Conservation (phyloP, 345 rosid species). For the Populus ilicifolia region DNA sequence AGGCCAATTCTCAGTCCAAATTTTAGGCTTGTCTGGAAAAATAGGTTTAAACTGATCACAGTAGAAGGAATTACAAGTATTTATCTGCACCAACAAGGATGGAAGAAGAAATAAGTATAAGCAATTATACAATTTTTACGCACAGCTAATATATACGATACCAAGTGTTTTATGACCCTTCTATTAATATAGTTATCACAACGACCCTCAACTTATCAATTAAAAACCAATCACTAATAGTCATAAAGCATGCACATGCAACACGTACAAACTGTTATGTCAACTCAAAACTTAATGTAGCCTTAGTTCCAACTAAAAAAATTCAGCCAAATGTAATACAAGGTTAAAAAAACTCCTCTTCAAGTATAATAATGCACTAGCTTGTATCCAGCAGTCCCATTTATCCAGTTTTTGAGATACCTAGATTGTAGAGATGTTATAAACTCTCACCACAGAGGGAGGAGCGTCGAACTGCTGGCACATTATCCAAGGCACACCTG, state of each 20-base stretch:
- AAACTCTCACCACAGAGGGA: slow-evolving; percentile 53
- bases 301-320: background rate
- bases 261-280: background rate
- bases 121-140: background rate
- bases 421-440: background rate
- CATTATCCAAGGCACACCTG: slow-evolving; percentile 96
- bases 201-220: background rate
- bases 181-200: background rate
- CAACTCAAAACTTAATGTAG: background rate
- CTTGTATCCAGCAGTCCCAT: background rate
- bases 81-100: slow-evolving; percentile 45
- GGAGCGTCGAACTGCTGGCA: slow-evolving; percentile 87
- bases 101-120: background rate
- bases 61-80: slow-evolving; percentile 80
- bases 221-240: background rate
- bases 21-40: slow-evolving; percentile 78
- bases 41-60: slow-evolving; percentile 79
- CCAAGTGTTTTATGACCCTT: background rate
- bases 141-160: background rate
- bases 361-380: background rate
- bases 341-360: background rate
- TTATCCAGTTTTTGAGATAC: background rate
- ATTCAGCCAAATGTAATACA: background rate
- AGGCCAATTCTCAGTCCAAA: slow-evolving; percentile 99
- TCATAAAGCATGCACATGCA: background rate